Percentiles rank a stretch among this genome's conserved stretches.
Evolutionary conservation across 345 rosid genomes (phyloP).

Genomic region (Lepidium sativum): DNA sequence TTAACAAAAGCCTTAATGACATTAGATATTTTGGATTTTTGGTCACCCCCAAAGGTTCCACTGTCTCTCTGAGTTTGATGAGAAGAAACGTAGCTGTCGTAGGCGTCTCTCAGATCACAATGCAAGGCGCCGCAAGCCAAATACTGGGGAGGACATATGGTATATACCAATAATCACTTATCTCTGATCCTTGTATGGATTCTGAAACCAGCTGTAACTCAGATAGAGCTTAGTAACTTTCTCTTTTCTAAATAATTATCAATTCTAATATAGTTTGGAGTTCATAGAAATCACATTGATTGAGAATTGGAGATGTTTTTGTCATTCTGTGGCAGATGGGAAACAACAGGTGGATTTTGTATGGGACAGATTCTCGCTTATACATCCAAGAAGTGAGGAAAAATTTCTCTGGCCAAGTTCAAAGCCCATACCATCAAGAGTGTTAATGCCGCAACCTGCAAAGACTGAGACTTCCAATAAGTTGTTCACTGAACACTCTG

Average conservation of each 20-base stretch:
- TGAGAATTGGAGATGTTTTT: neutral
- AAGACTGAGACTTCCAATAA: constrained; percentile 34
- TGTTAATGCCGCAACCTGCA: constrained; percentile 28
- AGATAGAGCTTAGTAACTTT: neutral
- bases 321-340: constrained; percentile 43
- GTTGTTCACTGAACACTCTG: constrained; percentile 26
- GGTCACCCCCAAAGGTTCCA: constrained; percentile 67
- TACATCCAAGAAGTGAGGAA: constrained; percentile 34
- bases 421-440: constrained; percentile 44
- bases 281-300: neutral
- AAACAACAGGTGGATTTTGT: constrained; percentile 49
- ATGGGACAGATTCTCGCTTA: constrained; percentile 42
- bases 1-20: neutral
- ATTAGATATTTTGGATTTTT: neutral
- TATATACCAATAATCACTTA: constrained; percentile 20
- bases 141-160: constrained; percentile 51
- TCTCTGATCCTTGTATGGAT: neutral
- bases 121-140: constrained; percentile 93
- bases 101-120: constrained; percentile 88
- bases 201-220: neutral
- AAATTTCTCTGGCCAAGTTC: constrained; percentile 38
- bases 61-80: constrained; percentile 78
- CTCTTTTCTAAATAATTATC: neutral
- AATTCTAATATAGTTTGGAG: constrained; percentile 15
- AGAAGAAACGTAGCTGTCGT: constrained; percentile 89